A percentile compares a stretch with the other conserved stretches of the same genome.
Conservation (phyloP, 176 grass and related monocot genomes). For the Chloris gayana region DNA sequence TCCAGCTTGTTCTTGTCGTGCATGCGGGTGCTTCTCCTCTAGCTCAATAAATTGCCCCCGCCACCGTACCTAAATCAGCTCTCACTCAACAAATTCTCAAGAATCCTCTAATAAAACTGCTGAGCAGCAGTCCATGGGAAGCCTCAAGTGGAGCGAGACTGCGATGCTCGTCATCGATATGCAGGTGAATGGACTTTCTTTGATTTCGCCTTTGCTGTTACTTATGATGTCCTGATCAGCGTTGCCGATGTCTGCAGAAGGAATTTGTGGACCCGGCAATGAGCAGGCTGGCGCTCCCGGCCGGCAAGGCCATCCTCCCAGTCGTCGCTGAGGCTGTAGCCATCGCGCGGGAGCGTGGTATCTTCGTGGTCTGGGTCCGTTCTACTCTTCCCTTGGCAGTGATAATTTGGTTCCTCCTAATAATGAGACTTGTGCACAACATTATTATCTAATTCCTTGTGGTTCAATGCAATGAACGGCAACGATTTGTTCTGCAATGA, state of each 20-base stretch:
- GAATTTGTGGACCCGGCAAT: conserved; percentile 66
- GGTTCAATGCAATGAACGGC: background rate
- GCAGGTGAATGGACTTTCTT: conserved; percentile 45
- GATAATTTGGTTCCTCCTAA: background rate
- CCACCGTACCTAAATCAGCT: conserved; percentile 28
- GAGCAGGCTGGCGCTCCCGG: conserved; percentile 47
- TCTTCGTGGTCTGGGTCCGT: conserved; percentile 78
- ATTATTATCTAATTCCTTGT: background rate
- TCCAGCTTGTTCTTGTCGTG: conserved; percentile 31
- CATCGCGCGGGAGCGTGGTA: conserved; percentile 58
- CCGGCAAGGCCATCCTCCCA: conserved; percentile 45
- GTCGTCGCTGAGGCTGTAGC: conserved; percentile 51
- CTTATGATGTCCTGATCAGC: no score
- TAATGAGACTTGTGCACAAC: background rate
- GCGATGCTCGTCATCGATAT: conserved; percentile 85
- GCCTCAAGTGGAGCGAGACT: conserved; percentile 56
- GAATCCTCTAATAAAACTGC: conserved; percentile 23
- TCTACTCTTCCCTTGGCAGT: background rate
- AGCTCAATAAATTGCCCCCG: conserved; percentile 35
- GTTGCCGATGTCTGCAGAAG: conserved; percentile 42
- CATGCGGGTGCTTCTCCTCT: conserved; percentile 47
- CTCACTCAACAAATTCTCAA: background rate
- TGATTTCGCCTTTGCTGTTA: background rate
- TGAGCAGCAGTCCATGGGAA: conserved; percentile 5
- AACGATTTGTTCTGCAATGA: background rate